phyloP scores from a whole-genome alignment of 257 asterid genomes.

The Linaria vulgaris region DNA sequence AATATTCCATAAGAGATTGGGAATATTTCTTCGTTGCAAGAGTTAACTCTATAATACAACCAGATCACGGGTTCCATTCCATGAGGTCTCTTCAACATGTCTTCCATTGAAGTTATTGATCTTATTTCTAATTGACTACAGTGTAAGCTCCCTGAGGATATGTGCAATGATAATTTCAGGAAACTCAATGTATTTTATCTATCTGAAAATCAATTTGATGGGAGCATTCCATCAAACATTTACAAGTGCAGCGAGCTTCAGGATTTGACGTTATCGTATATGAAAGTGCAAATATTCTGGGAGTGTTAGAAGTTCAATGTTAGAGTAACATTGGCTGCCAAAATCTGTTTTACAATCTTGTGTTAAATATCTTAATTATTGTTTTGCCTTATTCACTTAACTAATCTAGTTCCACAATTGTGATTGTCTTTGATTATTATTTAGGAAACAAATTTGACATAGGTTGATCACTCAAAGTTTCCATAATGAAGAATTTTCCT shows the following conservation, averaged over 20 bases:
- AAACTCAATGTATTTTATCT: slow-evolving; percentile 18
- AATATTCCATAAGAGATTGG: slow-evolving; percentile 34
- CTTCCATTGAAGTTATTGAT: slow-evolving; percentile 26
- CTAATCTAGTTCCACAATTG: no score
- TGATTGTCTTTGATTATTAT: no score
- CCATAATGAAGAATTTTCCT: no score
- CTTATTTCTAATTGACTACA: slow-evolving; percentile 31
- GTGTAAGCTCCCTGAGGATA: slow-evolving; percentile 21
- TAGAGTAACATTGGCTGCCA: no score
- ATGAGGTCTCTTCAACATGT: no score
- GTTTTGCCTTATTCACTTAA: no score
- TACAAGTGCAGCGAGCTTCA: slow-evolving; percentile 34
- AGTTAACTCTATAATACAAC: slow-evolving; percentile 29
- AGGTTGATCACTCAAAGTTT: no score
- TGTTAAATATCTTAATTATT: no score
- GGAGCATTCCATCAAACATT: slow-evolving; percentile 34
- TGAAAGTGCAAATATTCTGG: no score
- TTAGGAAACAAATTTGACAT: no score
- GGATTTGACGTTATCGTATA: slow-evolving; percentile 27
- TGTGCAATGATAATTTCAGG: slow-evolving; percentile 20
- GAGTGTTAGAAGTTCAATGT: no score
- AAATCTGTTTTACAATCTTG: no score
- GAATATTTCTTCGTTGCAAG: slow-evolving; percentile 25
- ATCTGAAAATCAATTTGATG: slow-evolving; percentile 24
- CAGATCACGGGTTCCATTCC: slow-evolving; percentile 33